These are phyloP conservation scores for Cryphonectria carpinicola DNA, from an alignment of 2,329 filamentous ascomycete species.

Conservation along the genomic window DNA sequence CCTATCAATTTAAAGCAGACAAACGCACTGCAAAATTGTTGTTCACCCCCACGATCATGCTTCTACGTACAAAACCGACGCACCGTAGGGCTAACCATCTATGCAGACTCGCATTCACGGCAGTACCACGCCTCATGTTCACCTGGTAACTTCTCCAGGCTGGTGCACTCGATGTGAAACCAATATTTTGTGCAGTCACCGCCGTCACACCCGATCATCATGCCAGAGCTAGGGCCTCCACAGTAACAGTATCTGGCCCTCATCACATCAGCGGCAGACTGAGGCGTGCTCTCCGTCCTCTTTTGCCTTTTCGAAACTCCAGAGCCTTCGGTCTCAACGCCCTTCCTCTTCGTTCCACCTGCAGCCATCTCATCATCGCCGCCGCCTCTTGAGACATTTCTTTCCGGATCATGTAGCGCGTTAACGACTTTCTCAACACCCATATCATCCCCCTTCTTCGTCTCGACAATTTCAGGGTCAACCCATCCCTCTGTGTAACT, in stretches of 20 bases:
- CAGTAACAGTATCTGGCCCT: slow-evolving; percentile 15
- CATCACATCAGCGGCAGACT: not conserved
- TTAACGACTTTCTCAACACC: slow-evolving; percentile 21
- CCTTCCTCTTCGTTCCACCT: not conserved
- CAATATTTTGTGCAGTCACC: slow-evolving; percentile 12
- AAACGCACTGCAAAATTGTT: no score
- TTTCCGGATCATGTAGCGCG: slow-evolving; percentile 13
- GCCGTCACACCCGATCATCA: slow-evolving; percentile 22
- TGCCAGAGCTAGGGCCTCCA: slow-evolving; percentile 8
- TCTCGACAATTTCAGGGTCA: slow-evolving; percentile 23
- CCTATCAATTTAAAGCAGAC: no score
- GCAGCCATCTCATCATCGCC: not conserved
- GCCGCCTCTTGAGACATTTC: slow-evolving; percentile 4
- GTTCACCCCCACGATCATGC: not conserved
- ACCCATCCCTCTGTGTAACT: slow-evolving; percentile 39
- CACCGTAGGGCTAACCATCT: not conserved
- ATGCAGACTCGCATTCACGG: not conserved
- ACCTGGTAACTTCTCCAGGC: slow-evolving; percentile 6
- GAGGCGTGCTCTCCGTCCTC: not conserved
- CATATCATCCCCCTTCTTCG: slow-evolving; percentile 18
- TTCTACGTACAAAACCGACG: not conserved
- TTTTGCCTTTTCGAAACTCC: not conserved
- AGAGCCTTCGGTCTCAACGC: not conserved
- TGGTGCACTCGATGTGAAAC: slow-evolving; percentile 16
- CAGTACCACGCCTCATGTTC: slow-evolving; percentile 18